A percentile compares a stretch with the other conserved stretches of the same genome.
Evolutionary conservation across 2,329 filamentous ascomycete genomes (phyloP).

Genomic region (Alternaria angustiovoidea): DNA sequence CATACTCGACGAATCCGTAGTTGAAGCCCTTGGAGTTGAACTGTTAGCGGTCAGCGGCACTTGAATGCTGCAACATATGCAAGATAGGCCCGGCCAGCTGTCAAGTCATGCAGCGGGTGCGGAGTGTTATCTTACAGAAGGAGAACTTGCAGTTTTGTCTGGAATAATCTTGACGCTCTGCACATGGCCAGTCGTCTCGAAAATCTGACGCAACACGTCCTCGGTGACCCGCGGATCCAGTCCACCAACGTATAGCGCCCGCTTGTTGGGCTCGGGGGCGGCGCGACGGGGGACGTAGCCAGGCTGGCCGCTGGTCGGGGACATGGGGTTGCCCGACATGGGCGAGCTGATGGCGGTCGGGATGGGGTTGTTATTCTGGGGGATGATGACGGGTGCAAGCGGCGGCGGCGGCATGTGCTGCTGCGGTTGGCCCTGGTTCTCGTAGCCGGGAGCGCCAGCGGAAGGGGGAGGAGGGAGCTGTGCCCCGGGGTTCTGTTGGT

Average conservation of each 20-base stretch:
- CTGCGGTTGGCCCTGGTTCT: slow-evolving; percentile 71
- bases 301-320: slow-evolving; percentile 77
- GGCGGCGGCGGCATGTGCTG: slow-evolving; percentile 89
- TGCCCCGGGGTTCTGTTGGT: slow-evolving; percentile 68
- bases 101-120: slow-evolving; percentile 21
- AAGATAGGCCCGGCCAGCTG: slow-evolving; percentile 23
- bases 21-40: slow-evolving; percentile 81
- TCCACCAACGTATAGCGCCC: slow-evolving; percentile 93
- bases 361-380: slow-evolving; percentile 95
- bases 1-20: slow-evolving; percentile 98
- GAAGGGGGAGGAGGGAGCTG: slow-evolving; percentile 76
- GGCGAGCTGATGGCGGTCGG: slow-evolving; percentile 91
- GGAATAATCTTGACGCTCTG: slow-evolving; percentile 99
- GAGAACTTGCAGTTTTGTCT: slow-evolving; percentile 90
- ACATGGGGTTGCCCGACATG: slow-evolving; percentile 80
- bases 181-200: slow-evolving; percentile 97
- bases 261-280: slow-evolving; percentile 97
- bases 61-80: slow-evolving; percentile 14
- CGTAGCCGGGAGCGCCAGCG: slow-evolving; percentile 78
- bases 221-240: slow-evolving; percentile 95
- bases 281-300: slow-evolving; percentile 81
- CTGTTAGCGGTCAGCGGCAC: slow-evolving; percentile 28
- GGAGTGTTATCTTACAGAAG: slow-evolving; percentile 30
- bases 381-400: slow-evolving; percentile 83
- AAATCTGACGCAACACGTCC: slow-evolving; percentile 95